Percentiles rank a stretch among this genome's conserved stretches.
These are phyloP conservation scores for Gossypium sturtianum DNA, from an alignment of 345 rosid species.

Conservation along the genomic window DNA sequence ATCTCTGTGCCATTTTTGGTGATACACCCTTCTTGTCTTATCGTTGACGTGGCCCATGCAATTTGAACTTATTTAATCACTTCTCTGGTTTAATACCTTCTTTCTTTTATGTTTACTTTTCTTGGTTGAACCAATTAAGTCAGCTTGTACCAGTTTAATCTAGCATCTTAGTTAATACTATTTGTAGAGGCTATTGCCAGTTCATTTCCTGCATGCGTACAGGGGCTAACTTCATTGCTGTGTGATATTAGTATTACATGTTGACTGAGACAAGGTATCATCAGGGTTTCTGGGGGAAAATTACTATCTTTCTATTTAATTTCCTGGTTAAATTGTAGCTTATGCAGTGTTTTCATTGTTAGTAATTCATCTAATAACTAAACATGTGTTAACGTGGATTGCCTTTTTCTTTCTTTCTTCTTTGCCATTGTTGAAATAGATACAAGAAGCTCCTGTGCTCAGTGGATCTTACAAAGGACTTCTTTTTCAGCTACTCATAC, in stretches of 20 bases:
- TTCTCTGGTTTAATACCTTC: conserved; percentile 17
- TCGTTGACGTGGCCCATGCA: conserved; percentile 12
- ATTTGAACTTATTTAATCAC: conserved; percentile 20
- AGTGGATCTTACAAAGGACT: conserved; percentile 93
- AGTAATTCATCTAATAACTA: conserved; percentile 16
- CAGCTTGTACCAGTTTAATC: conserved; percentile 18
- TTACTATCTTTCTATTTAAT: conserved; percentile 21
- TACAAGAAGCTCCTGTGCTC: conserved; percentile 95
- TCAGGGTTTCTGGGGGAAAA: conserved; percentile 46
- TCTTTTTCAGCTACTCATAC: conserved; percentile 96
- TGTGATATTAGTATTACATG: conserved; percentile 46
- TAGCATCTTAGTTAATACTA: conserved; percentile 31
- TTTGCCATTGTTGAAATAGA: conserved; percentile 45
- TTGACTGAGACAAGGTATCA: conserved; percentile 66
- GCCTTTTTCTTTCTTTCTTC: conserved; percentile 21
- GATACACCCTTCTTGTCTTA: conserved; percentile 21
- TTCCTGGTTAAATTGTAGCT: conserved; percentile 20
- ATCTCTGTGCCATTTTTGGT: conserved; percentile 31
- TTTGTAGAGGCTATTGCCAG: conserved; percentile 44
- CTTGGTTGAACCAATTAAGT: conserved; percentile 18
- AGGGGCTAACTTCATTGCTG: conserved; percentile 58
- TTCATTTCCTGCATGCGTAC: conserved; percentile 54
- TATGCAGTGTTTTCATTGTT: conserved; percentile 16
- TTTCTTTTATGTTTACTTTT: neutral
- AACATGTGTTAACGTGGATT: conserved; percentile 28